phyloP scores from a whole-genome alignment of 2,329 filamentous ascomycete genomes.

The Aspergillus sp. region DNA sequence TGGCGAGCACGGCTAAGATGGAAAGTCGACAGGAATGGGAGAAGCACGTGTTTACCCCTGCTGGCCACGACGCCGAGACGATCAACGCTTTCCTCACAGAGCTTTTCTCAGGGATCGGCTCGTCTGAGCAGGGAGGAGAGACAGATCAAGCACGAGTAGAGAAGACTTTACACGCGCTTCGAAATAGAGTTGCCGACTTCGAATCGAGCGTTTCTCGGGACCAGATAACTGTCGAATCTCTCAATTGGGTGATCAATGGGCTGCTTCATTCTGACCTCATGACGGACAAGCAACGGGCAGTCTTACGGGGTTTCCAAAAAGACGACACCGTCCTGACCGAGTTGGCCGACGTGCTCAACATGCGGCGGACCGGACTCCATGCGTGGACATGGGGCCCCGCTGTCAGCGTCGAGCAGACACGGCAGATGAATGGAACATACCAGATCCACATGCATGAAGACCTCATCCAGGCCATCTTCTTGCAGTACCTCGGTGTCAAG shows the following conservation, averaged over 20 bases:
- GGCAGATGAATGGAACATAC: slow-evolving; percentile 12
- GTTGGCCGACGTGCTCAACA: slow-evolving; percentile 12
- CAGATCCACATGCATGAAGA: slow-evolving; percentile 14
- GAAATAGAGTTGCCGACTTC: neutral
- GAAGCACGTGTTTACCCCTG: slow-evolving; percentile 7
- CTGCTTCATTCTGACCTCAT: slow-evolving; percentile 7
- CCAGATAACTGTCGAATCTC: neutral
- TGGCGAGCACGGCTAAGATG: neutral
- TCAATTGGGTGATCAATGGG: slow-evolving; percentile 8
- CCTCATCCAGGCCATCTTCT: slow-evolving; percentile 14
- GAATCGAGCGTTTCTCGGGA: neutral
- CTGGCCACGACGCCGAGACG: neutral
- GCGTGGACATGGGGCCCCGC: slow-evolving; percentile 13
- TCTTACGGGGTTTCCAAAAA: slow-evolving; percentile 9
- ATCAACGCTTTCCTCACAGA: slow-evolving; percentile 6
- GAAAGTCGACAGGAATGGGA: slow-evolving; percentile 12
- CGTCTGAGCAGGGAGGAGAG: neutral
- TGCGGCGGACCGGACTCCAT: slow-evolving; percentile 7
- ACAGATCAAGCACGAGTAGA: neutral
- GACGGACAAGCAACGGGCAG: slow-evolving; percentile 11
- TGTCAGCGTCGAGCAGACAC: slow-evolving; percentile 9
- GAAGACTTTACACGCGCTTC: slow-evolving; percentile 4
- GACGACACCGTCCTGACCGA: slow-evolving; percentile 8
- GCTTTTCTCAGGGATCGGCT: slow-evolving; percentile 1
- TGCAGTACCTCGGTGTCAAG: slow-evolving; percentile 10